Evolutionary conservation across 805 yeast genomes (phyloP), one percentile per base, ranked within the genome.

Genomic region (Pichia eremophila): DNA sequence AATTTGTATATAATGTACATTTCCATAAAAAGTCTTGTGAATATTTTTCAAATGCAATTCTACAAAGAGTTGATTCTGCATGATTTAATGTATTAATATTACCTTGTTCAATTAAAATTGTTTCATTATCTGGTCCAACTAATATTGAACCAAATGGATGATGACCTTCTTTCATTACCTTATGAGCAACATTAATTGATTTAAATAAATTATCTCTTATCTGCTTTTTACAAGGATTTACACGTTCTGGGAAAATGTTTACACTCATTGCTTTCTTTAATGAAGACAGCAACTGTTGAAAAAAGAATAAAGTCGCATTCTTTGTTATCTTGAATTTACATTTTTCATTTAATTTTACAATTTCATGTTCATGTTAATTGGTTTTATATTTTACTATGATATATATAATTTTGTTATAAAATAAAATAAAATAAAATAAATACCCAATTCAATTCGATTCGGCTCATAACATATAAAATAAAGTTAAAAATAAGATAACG

Each of bases 101-200:
- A 3, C 64, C 66, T 43, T 60, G 64, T 19, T 44, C 46, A 7
- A 60, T 17, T 28, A 62, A 40, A 9, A 61, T 50, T 14, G 54
- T 55, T 32, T 54, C 53, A 40, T 54, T 48, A 45, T 54, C 57
- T 5, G 65, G 63, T 0, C 62, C 62, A 5, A 62, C 55, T 17
- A 62, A 41, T 3, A 62, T 45, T 39, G 59, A 55, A 3, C 66
- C 66, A 45, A 62, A 62, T 19, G 66, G 64, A 43, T 62, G 66
- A 10, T 51, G 51, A 3, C 64, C 64, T 11, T 19, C 39, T 10
- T 27, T 15, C 39, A 57, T 59, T 1, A 59, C 60, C 18, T 44
- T 48, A 12, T 48, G 47, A 4, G 62, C 63, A 9, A 54, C 57
- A 6, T 44, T 46, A 9, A 57, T 42, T 7, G 60, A 42, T 25